A percentile compares a stretch with the other conserved stretches of the same genome.
Conservation (phyloP, 345 rosid genomes). For the Hypericum perforatum region DNA sequence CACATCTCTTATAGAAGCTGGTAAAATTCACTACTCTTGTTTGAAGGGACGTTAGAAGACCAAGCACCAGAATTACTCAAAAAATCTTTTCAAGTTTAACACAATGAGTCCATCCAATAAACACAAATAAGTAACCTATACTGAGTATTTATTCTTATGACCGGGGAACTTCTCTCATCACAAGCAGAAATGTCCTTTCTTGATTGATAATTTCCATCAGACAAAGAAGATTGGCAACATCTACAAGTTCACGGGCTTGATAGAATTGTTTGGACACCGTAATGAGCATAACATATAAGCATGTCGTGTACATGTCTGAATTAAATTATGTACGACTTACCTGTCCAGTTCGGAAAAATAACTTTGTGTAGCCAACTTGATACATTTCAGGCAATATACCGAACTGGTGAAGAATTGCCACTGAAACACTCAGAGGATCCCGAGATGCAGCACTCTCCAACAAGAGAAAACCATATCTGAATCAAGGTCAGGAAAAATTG, state of each 20-base stretch:
- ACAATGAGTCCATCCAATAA: not conserved
- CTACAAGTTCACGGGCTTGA: not conserved
- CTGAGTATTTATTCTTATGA: not conserved
- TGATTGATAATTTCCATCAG: not conserved
- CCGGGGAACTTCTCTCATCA: not conserved
- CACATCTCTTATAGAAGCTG: not conserved
- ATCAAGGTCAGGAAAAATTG: conserved; percentile 12
- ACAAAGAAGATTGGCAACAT: not conserved
- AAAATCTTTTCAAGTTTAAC: too few species aligned
- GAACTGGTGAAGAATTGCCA: conserved; percentile 97
- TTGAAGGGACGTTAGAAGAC: too few species aligned
- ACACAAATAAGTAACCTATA: not conserved
- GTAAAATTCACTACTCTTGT: too few species aligned
- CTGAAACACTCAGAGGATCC: conserved; percentile 92
- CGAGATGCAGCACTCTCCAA: conserved; percentile 64
- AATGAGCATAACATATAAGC: too few species aligned
- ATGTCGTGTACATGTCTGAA: not conserved
- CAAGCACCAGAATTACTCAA: too few species aligned
- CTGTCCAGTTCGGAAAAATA: conserved; percentile 98
- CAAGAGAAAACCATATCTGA: conserved; percentile 94
- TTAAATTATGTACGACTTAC: conserved; percentile 23
- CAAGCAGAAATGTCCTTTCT: not conserved
- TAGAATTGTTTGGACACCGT: too few species aligned
- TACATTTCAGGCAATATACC: conserved; percentile 96
- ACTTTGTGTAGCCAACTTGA: conserved; percentile 96